Evolutionary conservation across 148 eudicot species (phyloP).

Genomic region (Drosera capensis): DNA sequence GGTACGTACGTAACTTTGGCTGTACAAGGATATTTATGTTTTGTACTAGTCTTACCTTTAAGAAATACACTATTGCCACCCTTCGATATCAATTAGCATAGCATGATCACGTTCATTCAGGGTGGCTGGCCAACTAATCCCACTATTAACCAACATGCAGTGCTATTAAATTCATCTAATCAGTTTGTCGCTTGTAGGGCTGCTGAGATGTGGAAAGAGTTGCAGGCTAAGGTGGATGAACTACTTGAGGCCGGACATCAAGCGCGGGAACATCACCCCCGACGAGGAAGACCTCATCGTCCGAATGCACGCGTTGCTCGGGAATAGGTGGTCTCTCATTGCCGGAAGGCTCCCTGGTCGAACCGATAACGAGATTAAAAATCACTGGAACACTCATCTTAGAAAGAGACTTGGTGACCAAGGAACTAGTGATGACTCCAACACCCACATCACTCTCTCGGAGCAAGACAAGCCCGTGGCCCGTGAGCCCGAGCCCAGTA

Average conservation of each 20-base stretch:
- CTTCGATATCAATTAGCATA: too few relatives aligned
- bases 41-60: too few relatives aligned
- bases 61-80: too few relatives aligned
- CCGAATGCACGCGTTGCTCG: slow-evolving; percentile 39
- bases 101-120: too few relatives aligned
- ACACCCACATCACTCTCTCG: not conserved
- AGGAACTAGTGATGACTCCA: slow-evolving; percentile 5
- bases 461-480: not conserved
- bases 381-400: slow-evolving; percentile 58
- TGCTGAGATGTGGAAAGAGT: slow-evolving; percentile 58
- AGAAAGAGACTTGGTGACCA: slow-evolving; percentile 20
- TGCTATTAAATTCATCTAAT: too few relatives aligned
- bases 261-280: slow-evolving; percentile 45
- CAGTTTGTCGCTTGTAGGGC: slow-evolving; percentile 12
- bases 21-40: too few relatives aligned
- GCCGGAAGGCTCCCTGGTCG: slow-evolving; percentile 61
- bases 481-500: not conserved
- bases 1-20: too few relatives aligned
- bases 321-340: slow-evolving; percentile 52
- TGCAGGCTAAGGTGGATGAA: slow-evolving; percentile 61
- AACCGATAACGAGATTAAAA: slow-evolving; percentile 60
- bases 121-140: too few relatives aligned
- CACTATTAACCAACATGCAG: too few relatives aligned
- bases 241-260: slow-evolving; percentile 50
- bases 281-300: slow-evolving; percentile 59